Base-by-base conservation (phyloP, 306 rosid genomes). In the Rosa rugosa region DNA sequence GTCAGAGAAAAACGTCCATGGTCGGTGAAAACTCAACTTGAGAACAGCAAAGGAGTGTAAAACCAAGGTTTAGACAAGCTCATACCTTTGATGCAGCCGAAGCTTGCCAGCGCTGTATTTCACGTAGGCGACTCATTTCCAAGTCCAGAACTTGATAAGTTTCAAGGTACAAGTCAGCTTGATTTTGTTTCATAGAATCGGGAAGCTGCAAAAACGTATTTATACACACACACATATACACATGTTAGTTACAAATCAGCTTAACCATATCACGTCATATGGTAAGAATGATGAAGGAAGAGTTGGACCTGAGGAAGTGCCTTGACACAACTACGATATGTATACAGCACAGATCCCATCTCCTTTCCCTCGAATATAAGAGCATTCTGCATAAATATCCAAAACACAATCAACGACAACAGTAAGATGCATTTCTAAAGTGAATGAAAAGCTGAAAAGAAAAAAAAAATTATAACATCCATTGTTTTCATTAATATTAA, bases 141-240 rank as follows among this genome's bases (percentile, higher is more conserved):
- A 95, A 88, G 87, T 92, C 99, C 82, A 95, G 81, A 84, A 92
- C 99, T 95, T 95, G 98, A 83, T 95, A 95, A 7, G 99, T 95
- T 85, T 92, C 98, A 84, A 92, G 80, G 84, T 95, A 95, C 79
- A 95, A 90, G 80, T 95, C 99, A 79, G 97, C 94, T 91, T 95
- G 99, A 83, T 94, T 95, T 88, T 95, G 99, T 91, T 95, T 95
- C 99, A 95, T 95, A 82, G 97, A 92, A 76, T 95, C 99, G 6
- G 99, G 99, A 79, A 95, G 97, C 99, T 95, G 91, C 70, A 78
- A 14, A 65, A 36, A 13, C 9, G 23, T 36, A 64, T 23, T 57
- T 65, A 65, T 18, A 80, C 73, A 78, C 17, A 56, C 49, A 74
- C 34, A 74, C 20, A 31, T 18, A 16, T 5, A 20, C 20, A 36